Conservation (phyloP, 129 eudicot genomes). For the Erigeron canadensis region DNA sequence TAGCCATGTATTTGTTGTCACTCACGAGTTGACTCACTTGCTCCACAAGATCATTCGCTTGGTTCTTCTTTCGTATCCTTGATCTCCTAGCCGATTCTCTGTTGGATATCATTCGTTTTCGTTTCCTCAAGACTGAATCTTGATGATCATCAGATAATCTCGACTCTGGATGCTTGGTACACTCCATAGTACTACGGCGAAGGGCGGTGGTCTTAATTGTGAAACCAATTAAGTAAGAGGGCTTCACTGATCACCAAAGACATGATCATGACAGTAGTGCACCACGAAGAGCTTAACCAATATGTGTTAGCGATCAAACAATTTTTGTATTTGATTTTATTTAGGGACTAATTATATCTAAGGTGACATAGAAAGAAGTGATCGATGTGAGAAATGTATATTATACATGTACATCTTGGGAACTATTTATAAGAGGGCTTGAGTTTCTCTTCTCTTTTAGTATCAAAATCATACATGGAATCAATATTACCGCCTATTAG, state of each 20-base stretch:
- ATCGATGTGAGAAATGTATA: too few relatives aligned
- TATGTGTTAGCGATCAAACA: constrained; percentile 16
- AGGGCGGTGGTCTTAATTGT: constrained; percentile 45
- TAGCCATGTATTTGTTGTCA: constrained; percentile 47
- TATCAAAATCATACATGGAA: too few relatives aligned
- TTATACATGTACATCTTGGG: too few relatives aligned
- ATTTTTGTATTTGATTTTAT: not conserved
- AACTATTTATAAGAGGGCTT: too few relatives aligned
- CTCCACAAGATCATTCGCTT: constrained; percentile 47
- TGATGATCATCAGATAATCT: constrained; percentile 29
- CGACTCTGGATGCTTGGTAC: constrained; percentile 14
- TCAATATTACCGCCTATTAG: too few relatives aligned
- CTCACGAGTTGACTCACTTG: constrained; percentile 49
- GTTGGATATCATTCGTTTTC: constrained; percentile 68
- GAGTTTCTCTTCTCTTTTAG: too few relatives aligned
- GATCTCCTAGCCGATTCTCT: constrained; percentile 83
- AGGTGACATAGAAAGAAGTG: constrained; percentile 5
- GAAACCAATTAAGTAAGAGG: constrained; percentile 63
- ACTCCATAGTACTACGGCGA: constrained; percentile 44
- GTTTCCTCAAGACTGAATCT: constrained; percentile 46
- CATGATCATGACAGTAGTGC: constrained; percentile 45
- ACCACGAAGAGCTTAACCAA: constrained; percentile 22
- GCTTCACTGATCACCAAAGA: constrained; percentile 62
- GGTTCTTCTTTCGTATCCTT: constrained; percentile 62
- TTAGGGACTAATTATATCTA: too few relatives aligned